Base-by-base conservation (phyloP, 306 rosid genomes). In the Benincasa hispida region DNA sequence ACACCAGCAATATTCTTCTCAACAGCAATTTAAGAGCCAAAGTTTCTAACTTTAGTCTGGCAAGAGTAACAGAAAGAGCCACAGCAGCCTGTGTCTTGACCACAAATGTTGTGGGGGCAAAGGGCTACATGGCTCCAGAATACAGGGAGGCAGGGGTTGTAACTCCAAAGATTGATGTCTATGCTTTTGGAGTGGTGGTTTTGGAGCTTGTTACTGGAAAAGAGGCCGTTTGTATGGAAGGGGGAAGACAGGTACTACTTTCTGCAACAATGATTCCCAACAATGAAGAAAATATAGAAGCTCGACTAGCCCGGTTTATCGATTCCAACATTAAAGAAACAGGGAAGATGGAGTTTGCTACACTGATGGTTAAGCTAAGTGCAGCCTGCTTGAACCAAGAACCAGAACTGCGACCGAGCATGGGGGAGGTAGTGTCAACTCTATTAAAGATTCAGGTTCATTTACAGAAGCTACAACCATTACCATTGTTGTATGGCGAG, bases 131-230 rank as follows among this genome's bases (percentile, higher is more conserved):
- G 87, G 86, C 89, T 8, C 90, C 91, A 0, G 88, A 82, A 79
- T 88, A 87, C 69, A 47, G 56, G 22, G 81, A 79, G 25, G 76
- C 77, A 5, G 88, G 89, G 68, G 39, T 77, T 10, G 82, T 84
- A 45, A 78, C 87, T 56, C 78, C 92, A 54, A 78, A 89, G 80
- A 76, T 85, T 80, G 97, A 90, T 65, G 88, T 90, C 17, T 92
- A 82, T 34, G 91, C 91, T 35, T 88, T 83, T 34, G 91, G 93
- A 48, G 86, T 83, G 76, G 85, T 92, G 66, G 47, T 89, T 73
- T 51, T 90, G 84, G 93, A 92, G 79, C 75, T 90, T 69, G 80
- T 92, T 63, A 87, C 87, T 0, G 81, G 92, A 53, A 85, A 83
- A 74, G 86, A 85, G 54, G 87, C 86, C 24, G 18, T 80, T 28